phyloP scores from a whole-genome alignment of 2,329 filamentous ascomycete genomes.

The Exophiala phaeomuriformis region DNA sequence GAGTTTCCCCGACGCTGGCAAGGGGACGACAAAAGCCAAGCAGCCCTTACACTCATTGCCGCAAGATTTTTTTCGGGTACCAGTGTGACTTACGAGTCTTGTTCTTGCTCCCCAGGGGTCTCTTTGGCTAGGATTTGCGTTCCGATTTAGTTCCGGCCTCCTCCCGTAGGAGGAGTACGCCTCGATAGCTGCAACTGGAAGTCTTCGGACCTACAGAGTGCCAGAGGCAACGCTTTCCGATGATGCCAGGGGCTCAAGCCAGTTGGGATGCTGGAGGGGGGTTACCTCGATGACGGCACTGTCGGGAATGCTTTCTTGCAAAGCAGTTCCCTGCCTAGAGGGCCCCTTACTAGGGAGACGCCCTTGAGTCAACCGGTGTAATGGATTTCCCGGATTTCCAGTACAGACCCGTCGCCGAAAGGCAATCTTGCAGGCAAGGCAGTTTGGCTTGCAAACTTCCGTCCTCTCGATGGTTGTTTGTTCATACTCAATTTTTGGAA shows the following conservation, averaged over 20 bases:
- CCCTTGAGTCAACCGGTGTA: too few species aligned
- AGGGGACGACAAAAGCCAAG: neutral
- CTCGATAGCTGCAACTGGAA: constrained; percentile 2
- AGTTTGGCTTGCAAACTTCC: neutral
- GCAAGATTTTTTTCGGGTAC: neutral
- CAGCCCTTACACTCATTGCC: neutral
- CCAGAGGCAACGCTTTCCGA: constrained; percentile 7
- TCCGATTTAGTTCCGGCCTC: constrained; percentile 1
- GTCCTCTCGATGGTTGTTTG: neutral
- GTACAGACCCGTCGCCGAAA: constrained; percentile 4
- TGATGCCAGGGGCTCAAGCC: constrained; percentile 2
- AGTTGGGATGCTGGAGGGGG: neutral
- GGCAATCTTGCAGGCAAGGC: neutral
- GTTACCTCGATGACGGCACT: constrained; percentile 10
- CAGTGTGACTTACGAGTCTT: constrained; percentile 6
- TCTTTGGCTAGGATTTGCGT: constrained; percentile 3
- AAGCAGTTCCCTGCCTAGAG: constrained; percentile 13
- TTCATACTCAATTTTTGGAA: neutral
- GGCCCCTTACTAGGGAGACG: constrained; percentile 1
- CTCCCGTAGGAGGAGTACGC: neutral
- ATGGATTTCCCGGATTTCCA: too few species aligned
- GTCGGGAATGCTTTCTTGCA: constrained; percentile 6
- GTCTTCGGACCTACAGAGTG: constrained; percentile 2
- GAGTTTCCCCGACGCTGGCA: constrained; percentile 4
- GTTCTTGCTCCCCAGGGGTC: constrained; percentile 4